phyloP scores from a whole-genome alignment of 768 basidiomycete species.

The Lentinula sp. region DNA sequence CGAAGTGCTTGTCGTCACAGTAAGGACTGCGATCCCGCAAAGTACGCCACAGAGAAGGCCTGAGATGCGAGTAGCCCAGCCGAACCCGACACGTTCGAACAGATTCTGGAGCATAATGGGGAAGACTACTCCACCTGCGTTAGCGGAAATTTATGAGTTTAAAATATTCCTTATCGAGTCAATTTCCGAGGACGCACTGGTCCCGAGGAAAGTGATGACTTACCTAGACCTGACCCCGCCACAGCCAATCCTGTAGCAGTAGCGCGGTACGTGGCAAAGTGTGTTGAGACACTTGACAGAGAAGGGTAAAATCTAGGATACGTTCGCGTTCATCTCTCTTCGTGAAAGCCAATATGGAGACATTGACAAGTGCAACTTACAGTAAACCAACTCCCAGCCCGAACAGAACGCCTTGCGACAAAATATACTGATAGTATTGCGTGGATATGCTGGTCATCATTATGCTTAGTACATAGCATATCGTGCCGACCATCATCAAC shows the following conservation, averaged over 20 bases:
- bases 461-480: slow-evolving; percentile 44
- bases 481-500: slow-evolving; percentile 46
- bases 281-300: slow-evolving; percentile 58
- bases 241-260: slow-evolving; percentile 68
- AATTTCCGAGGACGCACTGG: neutral
- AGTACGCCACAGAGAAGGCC: slow-evolving; percentile 44
- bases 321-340: neutral
- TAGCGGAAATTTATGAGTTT: neutral
- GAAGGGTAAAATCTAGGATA: slow-evolving; percentile 62
- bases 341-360: neutral
- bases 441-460: slow-evolving; percentile 55
- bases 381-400: slow-evolving; percentile 60
- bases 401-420: slow-evolving; percentile 60
- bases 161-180: neutral
- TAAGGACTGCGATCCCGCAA: slow-evolving; percentile 39
- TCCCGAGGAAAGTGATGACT: slow-evolving; percentile 9
- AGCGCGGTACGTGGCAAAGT: slow-evolving; percentile 59
- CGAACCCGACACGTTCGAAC: slow-evolving; percentile 51
- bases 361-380: slow-evolving; percentile 30
- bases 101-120: slow-evolving; percentile 58
- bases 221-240: slow-evolving; percentile 65
- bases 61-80: slow-evolving; percentile 56
- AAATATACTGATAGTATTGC: slow-evolving; percentile 54
- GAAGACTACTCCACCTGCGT: slow-evolving; percentile 60
- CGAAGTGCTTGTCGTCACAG: slow-evolving; percentile 27